A percentile compares a stretch with the other conserved stretches of the same genome.
Conservation (phyloP, 306 rosid species). For the Trichosanthes cucumerina region DNA sequence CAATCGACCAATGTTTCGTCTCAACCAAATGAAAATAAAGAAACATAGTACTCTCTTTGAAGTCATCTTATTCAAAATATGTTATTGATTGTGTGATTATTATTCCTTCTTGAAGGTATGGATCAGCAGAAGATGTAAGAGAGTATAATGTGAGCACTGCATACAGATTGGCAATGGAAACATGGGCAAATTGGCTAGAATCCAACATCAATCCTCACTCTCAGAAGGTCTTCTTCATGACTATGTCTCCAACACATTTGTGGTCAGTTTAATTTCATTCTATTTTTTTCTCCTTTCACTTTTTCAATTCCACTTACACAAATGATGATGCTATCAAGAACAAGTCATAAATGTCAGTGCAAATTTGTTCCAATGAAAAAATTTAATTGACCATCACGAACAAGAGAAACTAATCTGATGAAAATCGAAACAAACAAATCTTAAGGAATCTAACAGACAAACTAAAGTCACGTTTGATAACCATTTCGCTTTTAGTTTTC, state of each 20-base stretch:
- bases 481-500: too few species aligned
- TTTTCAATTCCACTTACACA: background rate
- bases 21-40: too few species aligned
- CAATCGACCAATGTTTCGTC: too few species aligned
- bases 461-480: background rate
- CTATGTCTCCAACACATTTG: constrained; percentile 87
- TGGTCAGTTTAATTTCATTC: constrained; percentile 39
- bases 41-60: too few species aligned
- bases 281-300: background rate
- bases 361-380: too few species aligned
- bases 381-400: too few species aligned
- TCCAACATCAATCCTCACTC: constrained; percentile 42
- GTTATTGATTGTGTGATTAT: background rate
- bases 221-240: constrained; percentile 71
- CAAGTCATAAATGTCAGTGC: background rate
- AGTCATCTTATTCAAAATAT: background rate
- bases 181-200: constrained; percentile 84
- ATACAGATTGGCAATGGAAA: constrained; percentile 66
- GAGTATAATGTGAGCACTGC: constrained; percentile 77
- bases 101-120: constrained; percentile 32
- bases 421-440: too few species aligned
- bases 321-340: background rate
- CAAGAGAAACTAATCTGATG: too few species aligned
- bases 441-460: too few species aligned
- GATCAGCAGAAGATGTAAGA: constrained; percentile 38